phyloP scores from a whole-genome alignment of 108 stramenopile genomes.

The Skeletonema tropicum region DNA sequence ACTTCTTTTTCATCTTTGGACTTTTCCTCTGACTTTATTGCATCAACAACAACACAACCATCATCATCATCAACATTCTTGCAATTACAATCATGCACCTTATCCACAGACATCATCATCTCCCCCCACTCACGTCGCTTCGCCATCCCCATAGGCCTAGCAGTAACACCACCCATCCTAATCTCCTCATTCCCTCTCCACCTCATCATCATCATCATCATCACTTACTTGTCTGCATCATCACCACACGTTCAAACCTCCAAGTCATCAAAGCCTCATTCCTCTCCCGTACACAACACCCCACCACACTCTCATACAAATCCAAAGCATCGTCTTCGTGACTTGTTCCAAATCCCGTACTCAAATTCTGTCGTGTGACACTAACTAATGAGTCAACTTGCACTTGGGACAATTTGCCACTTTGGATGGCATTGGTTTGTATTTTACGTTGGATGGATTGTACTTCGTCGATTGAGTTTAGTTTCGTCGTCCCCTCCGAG shows the following conservation, averaged over 20 bases:
- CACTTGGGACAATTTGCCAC: constrained; percentile 37
- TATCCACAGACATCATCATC: too few relatives aligned
- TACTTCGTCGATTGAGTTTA: constrained; percentile 43
- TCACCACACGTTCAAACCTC: constrained; percentile 58
- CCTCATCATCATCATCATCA: constrained; percentile 3
- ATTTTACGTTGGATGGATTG: constrained; percentile 51
- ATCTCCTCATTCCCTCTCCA: too few relatives aligned
- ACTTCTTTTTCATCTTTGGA: not conserved
- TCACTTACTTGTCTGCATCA: too few relatives aligned
- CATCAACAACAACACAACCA: too few relatives aligned
- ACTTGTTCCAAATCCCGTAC: constrained; percentile 68
- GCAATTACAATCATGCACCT: not conserved
- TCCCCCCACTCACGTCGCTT: constrained; percentile 10
- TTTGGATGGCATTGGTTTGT: constrained; percentile 34
- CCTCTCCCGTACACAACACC: constrained; percentile 65
- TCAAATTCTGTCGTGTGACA: constrained; percentile 50
- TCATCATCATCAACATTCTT: not conserved
- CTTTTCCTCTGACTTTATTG: not conserved
- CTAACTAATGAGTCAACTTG: constrained; percentile 59
- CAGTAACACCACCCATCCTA: constrained; percentile 25
- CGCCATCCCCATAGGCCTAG: constrained; percentile 38
- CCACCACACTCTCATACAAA: constrained; percentile 61
- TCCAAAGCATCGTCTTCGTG: constrained; percentile 82
- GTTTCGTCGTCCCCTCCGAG: constrained; percentile 41
- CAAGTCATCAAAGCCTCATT: constrained; percentile 66